phyloP scores from a whole-genome alignment of 768 basidiomycete genomes.

The Phanerochaete sordida region DNA sequence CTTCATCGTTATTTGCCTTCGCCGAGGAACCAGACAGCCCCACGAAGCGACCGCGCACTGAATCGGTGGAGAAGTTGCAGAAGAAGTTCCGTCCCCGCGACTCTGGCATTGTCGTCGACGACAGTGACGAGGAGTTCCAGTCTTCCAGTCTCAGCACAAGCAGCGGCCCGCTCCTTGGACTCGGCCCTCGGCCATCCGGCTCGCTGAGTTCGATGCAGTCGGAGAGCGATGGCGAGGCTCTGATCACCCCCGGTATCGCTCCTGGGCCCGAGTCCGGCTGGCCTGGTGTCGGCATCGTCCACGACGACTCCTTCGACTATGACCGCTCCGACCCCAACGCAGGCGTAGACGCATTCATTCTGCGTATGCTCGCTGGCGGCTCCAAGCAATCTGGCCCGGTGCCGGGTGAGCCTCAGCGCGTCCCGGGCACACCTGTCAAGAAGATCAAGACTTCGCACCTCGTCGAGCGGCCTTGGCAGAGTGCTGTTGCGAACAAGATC shows the following conservation, averaged over 20 bases:
- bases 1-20: slow-evolving; percentile 55
- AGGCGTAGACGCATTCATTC: slow-evolving; percentile 64
- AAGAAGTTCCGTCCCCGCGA: slow-evolving; percentile 73
- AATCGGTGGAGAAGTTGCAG: slow-evolving; percentile 34
- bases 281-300: slow-evolving; percentile 43
- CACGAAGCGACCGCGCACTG: slow-evolving; percentile 31
- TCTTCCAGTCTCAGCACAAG: not conserved
- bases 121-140: slow-evolving; percentile 25
- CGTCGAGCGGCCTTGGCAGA: slow-evolving; percentile 69
- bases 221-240: slow-evolving; percentile 54
- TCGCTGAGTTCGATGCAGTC: slow-evolving; percentile 61
- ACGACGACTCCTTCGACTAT: slow-evolving; percentile 28
- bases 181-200: slow-evolving; percentile 55
- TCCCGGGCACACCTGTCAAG: slow-evolving; percentile 84
- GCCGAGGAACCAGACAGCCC: slow-evolving; percentile 58
- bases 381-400: slow-evolving; percentile 41
- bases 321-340: slow-evolving; percentile 32
- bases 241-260: slow-evolving; percentile 64
- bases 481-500: slow-evolving; percentile 70
- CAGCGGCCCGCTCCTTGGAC: slow-evolving; percentile 6
- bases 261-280: slow-evolving; percentile 58
- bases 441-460: slow-evolving; percentile 58
- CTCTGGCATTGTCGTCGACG: slow-evolving; percentile 57
- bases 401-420: slow-evolving; percentile 48
- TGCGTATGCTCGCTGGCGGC: slow-evolving; percentile 60